Base-by-base conservation (phyloP, 2,329 filamentous ascomycete species). In the Ophiostoma ulmi region DNA sequence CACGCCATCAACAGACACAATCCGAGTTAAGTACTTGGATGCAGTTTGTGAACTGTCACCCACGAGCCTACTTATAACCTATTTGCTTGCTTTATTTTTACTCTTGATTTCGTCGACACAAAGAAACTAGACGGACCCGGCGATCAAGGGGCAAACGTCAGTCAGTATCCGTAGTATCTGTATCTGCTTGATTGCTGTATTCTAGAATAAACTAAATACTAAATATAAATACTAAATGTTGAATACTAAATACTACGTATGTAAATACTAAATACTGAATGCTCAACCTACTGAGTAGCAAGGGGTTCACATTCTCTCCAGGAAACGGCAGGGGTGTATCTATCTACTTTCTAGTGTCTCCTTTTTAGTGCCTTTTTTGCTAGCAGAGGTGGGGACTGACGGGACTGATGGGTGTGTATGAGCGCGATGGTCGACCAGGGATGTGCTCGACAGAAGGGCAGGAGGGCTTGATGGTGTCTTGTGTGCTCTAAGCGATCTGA, bases 361-460 rank as follows among this genome's bases (percentile, higher is more conserved):
- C 36, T 38, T 38, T 10, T 10, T 38, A 38, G 36, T 38, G n/a
- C n/a, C 31, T 5, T 39, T 13, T 20, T 17, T 48, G 44, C 44
- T 44, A 44, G 39, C 44, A 48, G 44, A 13, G 22, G 52, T 58
- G 52, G 52, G 22, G n/a, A 58, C 52, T 58, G 52, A 58, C 52
- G 52, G 52, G 52, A 58, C 52, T 58, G 52, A 22, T 58, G 52
- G 52, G 52, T 58, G 52, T 58, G 52, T 22, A 58, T 58, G 52
- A 22, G 52, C 52, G 52, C 52, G 52, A 58, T 58, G 52, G n/a
- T 48, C 44, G 44, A 48, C 63, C 35, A 20, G 69, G 44, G 69
- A 61, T 70, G 69, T 48, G 26, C 36, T 41, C 20, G 58, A 36
- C 68, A 66, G 61, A 63, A 66, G 44, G 44, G 48, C 48, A 58